Evolutionary conservation across 768 basidiomycete species (phyloP).

Genomic region (Baorangia bicolor): DNA sequence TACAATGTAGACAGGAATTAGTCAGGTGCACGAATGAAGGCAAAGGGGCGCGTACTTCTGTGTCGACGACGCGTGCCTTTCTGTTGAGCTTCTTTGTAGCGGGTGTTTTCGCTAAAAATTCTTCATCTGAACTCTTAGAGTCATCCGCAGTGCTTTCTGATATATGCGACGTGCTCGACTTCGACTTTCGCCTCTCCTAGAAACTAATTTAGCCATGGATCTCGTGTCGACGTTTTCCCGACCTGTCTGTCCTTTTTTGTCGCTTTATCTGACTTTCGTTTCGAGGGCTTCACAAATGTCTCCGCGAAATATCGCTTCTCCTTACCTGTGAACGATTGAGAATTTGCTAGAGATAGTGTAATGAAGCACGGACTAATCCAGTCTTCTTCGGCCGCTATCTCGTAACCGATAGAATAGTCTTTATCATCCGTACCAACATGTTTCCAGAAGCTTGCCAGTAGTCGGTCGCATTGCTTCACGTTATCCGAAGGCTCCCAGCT

Average conservation of each 20-base stretch:
- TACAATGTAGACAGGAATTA: background rate
- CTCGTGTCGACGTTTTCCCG: background rate
- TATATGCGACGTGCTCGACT: conserved; percentile 3
- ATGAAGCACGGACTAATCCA: conserved; percentile 56
- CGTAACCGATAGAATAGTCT: conserved; percentile 51
- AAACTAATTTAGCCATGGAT: background rate
- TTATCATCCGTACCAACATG: conserved; percentile 56
- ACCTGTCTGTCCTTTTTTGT: conserved; percentile 23
- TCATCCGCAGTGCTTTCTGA: conserved; percentile 10
- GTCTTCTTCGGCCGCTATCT: conserved; percentile 38
- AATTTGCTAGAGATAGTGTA: background rate
- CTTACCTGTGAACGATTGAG: conserved; percentile 27
- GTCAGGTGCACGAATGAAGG: background rate
- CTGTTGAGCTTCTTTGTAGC: conserved; percentile 3
- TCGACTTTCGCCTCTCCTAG: conserved; percentile 19
- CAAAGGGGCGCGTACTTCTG: conserved; percentile 13
- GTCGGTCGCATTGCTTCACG: conserved; percentile 52
- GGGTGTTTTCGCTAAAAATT: background rate
- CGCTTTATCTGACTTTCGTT: conserved; percentile 13
- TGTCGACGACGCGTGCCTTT: background rate
- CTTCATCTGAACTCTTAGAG: conserved; percentile 10
- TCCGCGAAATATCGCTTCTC: conserved; percentile 40
- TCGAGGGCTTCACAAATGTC: conserved; percentile 26
- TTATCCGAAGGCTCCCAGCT: conserved; percentile 75
- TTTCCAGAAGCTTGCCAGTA: conserved; percentile 64